phyloP scores from a whole-genome alignment of 805 yeast genomes.

The Candida boleticola region DNA sequence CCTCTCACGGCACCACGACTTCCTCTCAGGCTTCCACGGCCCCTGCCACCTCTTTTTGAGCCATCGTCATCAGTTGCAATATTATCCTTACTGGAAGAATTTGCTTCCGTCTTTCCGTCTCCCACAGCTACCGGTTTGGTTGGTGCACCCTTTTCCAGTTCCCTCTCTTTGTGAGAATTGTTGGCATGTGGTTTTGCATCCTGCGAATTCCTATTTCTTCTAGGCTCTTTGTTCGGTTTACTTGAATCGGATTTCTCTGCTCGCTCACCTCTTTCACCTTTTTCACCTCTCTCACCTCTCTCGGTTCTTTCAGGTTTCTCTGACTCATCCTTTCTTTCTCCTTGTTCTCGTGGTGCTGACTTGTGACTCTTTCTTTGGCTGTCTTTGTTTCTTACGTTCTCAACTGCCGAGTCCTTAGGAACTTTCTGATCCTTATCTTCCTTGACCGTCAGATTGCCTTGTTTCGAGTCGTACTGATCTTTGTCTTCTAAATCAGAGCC shows the following conservation, averaged over 20 bases:
- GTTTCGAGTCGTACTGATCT: too few relatives aligned
- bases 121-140: too few relatives aligned
- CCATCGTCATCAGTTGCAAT: constrained; percentile 1
- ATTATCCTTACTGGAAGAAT: too few relatives aligned
- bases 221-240: constrained; percentile 4
- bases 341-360: too few relatives aligned
- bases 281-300: not conserved
- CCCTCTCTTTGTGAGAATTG: too few relatives aligned
- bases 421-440: not conserved
- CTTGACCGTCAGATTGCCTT: not conserved
- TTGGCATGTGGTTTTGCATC: too few relatives aligned
- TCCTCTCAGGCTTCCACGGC: constrained; percentile 14
- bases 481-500: not conserved
- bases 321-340: too few relatives aligned
- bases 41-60: constrained; percentile 6
- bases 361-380: not conserved
- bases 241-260: not conserved
- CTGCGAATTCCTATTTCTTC: not conserved
- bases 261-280: not conserved
- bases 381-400: too few relatives aligned
- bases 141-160: too few relatives aligned
- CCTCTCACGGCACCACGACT: constrained; percentile 14
- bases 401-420: too few relatives aligned
- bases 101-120: too few relatives aligned
- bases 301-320: not conserved